Evolutionary conservation across 1,284 basidiomycete genomes (phyloP), one percentile per base, ranked within the genome.

Genomic region (Somion occarium): DNA sequence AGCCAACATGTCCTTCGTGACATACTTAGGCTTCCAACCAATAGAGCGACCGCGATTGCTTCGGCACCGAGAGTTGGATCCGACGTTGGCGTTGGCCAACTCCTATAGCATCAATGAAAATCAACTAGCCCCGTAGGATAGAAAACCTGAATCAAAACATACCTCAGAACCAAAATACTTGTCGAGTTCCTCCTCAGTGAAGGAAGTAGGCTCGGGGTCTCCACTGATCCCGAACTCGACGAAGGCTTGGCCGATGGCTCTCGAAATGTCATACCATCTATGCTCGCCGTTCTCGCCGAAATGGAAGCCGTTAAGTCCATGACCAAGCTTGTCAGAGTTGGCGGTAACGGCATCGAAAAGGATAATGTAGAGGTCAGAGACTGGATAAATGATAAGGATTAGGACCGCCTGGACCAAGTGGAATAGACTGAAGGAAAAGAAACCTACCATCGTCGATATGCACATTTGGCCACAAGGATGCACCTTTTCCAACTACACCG

Each of bases 251-350:
- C 65, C 67, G 13, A 74, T 69, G 2, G 64, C 65, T 48, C 68
- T 63, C 2, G 62, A 61, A 12, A 75, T 59, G 22, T 67, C 59
- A 49, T 66, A 61, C 53, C 72, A 58, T 12, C 54, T 60, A 53
- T 74, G 68, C 54, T 76, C 73, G 44, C 73, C 71, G 50, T 71
- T 72, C 55, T 74, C 74, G 15, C 59, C 71, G 54, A 75, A 75
- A 57, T 75, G 75, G 56, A 67, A 74, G 4, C 75, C 75, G 9
- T 72, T 62, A 20, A 63, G 63, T 5, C 75, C 75, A 48, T 75
- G 73, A 15, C 57, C 55, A 42, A 57, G 55, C 24, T 44, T 49
- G 39, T 42, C 50, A 12, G 59, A 52, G 13, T 55, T 52, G 30
- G 20, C 27, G 22, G 53, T 18, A 48, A 53, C 48, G 7, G 53